These are phyloP conservation scores for Oryza glaberrima DNA, from an alignment of 176 grass and related monocot species.

Conservation along the genomic window DNA sequence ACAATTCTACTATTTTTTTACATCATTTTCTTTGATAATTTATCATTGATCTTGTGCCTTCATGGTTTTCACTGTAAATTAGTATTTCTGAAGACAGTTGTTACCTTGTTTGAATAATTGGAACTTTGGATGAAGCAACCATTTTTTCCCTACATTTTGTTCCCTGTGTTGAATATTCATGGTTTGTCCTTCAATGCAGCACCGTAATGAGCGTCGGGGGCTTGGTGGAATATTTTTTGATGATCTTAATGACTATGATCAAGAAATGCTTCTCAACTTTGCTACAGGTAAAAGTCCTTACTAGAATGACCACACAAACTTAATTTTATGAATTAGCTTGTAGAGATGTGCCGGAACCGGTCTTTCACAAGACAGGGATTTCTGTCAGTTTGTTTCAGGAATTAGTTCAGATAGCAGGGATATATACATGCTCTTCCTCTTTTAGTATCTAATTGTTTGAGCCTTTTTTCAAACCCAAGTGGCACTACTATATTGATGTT, in stretches of 20 bases:
- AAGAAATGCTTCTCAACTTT: conserved; percentile 97
- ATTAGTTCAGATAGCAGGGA: neutral
- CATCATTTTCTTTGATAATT: neutral
- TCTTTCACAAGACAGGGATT: neutral
- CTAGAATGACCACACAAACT: conserved; percentile 12
- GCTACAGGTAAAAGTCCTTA: conserved; percentile 64
- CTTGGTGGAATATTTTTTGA: conserved; percentile 99
- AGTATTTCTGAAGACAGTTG: conserved; percentile 1
- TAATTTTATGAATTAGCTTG: conserved; percentile 3
- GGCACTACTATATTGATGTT: neutral
- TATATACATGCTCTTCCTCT: neutral
- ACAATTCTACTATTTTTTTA: neutral
- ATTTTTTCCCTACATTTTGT: conserved; percentile 19
- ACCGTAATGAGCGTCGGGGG: conserved; percentile 83
- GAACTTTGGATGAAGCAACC: neutral
- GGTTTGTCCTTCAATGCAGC: conserved; percentile 55
- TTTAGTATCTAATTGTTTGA: neutral
- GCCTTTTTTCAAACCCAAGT: neutral
- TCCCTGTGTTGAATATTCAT: neutral
- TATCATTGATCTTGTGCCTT: neutral
- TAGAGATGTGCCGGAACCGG: neutral
- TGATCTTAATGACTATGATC: conserved; percentile 89
- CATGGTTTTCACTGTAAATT: neutral
- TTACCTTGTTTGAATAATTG: neutral
- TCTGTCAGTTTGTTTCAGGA: neutral